Conservation (phyloP, 768 basidiomycete species). For the Galerina marginata region DNA sequence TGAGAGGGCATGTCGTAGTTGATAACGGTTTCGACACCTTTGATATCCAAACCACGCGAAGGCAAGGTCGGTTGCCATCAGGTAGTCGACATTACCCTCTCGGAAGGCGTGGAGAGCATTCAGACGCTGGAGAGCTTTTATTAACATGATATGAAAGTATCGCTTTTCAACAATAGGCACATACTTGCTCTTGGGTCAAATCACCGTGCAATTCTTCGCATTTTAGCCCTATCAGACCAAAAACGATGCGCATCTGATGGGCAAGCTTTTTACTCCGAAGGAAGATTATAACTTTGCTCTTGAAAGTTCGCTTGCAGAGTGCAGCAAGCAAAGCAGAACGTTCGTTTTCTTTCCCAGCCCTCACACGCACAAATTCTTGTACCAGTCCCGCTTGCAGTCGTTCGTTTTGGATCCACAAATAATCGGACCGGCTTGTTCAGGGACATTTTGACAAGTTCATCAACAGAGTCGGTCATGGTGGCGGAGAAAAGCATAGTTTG, state of each 20-base stretch:
- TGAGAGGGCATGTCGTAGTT: slow-evolving; percentile 99
- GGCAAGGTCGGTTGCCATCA: slow-evolving; percentile 98
- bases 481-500: slow-evolving; percentile 99
- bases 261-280: slow-evolving; percentile 96
- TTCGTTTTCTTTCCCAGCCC: slow-evolving; percentile 77
- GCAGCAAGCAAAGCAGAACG: slow-evolving; percentile 78
- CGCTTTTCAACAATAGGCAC: slow-evolving; percentile 14
- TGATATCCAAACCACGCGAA: slow-evolving; percentile 95
- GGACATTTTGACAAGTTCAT: slow-evolving; percentile 91
- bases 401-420: slow-evolving; percentile 94
- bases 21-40: slow-evolving; percentile 95
- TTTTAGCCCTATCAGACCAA: slow-evolving; percentile 86
- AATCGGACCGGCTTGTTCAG: slow-evolving; percentile 91
- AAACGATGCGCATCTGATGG: slow-evolving; percentile 95
- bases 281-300: slow-evolving; percentile 86
- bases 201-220: slow-evolving; percentile 95
- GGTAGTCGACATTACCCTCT: slow-evolving; percentile 84
- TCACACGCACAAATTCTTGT: slow-evolving; percentile 95
- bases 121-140: slow-evolving; percentile 63
- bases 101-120: slow-evolving; percentile 86
- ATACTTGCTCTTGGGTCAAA: slow-evolving; percentile 92
- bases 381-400: slow-evolving; percentile 83
- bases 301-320: slow-evolving; percentile 89
- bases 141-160: not conserved
- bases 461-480: slow-evolving; percentile 97